Evolutionary conservation across 306 rosid genomes (phyloP).

Genomic region (Quercus ilex): DNA sequence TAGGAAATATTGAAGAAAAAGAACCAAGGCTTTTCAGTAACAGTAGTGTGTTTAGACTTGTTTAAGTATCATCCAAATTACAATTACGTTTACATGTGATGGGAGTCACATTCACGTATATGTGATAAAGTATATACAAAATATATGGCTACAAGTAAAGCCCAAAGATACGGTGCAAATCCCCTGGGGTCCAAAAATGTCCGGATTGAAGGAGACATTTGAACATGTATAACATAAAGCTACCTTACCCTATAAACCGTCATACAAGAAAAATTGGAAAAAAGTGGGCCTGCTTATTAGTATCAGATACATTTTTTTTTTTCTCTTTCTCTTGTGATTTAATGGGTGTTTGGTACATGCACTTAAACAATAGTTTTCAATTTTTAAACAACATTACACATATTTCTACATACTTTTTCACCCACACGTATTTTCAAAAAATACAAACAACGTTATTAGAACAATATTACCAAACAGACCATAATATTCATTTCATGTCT

Average conservation of each 20-base stretch:
- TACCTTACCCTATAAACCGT: background rate
- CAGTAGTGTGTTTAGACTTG: background rate
- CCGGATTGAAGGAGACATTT: constrained; percentile 25
- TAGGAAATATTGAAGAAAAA: background rate
- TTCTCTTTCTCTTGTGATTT: background rate
- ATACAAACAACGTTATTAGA: no score
- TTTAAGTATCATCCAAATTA: background rate
- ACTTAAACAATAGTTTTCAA: no score
- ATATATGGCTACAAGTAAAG: background rate
- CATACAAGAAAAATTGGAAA: background rate
- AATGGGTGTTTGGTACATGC: no score
- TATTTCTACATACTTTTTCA: no score
- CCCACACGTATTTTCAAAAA: no score
- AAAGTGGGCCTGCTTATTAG: background rate
- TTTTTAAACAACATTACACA: no score
- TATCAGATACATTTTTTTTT: background rate
- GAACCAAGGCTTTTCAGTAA: background rate
- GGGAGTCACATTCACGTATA: no score
- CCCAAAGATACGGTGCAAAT: constrained; percentile 6
- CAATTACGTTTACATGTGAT: background rate
- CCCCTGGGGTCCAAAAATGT: constrained; percentile 19
- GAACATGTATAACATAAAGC: background rate
- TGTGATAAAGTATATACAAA: no score
- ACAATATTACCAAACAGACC: no score
- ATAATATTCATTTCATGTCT: background rate